Base-by-base conservation (phyloP, 192 early-diverging fungal genomes). In the Gryganskiella cystojenkinii region DNA sequence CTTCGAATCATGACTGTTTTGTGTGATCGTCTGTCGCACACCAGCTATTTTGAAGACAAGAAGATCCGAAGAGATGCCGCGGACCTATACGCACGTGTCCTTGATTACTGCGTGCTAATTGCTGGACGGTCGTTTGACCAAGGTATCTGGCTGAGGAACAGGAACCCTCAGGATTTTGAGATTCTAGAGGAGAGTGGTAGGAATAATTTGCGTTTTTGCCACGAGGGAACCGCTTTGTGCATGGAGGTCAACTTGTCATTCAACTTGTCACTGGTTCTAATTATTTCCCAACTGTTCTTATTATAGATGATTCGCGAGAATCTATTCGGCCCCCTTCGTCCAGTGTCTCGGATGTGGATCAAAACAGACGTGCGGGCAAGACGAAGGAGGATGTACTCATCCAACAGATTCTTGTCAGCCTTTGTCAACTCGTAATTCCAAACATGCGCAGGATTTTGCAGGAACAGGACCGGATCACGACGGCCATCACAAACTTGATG, bases 41-140 rank as follows among this genome's bases (percentile, higher is more conserved):
- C 76, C 9, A 37, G 42, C 28, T 81, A 76, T 44, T 83, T 88
- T 75, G 87, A 91, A 9, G 92, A 93, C 53, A 91, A 88, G 51
- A 81, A 87, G 46, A 72, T 85, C 30, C 80, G 90, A 0, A 82
- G 80, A 33, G 90, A 92, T 33, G 86, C 83, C 25, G 75, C 69
- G 43, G 88, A 89, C 24, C 51, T 83, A 3, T 89, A 87, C 53
- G 80, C 83, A 56, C 81, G 88, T 3, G 83, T 91, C 45, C 69
- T 91, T 25, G 95, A 96, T 53, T 88, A 87, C 33, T 93, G 93
- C 65, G 88, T 94, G 20, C 76, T 91, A 45, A 90, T 92, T 56
- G 87, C 88, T 0, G 95, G 93, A 10, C 87, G 89, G 20, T 84
- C 91, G 24, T 92, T 93, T 67, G 93, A 93, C 33, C 90, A 93